Evolutionary conservation across 139 green algal genomes (phyloP).

Genomic region (Closterium sp.): DNA sequence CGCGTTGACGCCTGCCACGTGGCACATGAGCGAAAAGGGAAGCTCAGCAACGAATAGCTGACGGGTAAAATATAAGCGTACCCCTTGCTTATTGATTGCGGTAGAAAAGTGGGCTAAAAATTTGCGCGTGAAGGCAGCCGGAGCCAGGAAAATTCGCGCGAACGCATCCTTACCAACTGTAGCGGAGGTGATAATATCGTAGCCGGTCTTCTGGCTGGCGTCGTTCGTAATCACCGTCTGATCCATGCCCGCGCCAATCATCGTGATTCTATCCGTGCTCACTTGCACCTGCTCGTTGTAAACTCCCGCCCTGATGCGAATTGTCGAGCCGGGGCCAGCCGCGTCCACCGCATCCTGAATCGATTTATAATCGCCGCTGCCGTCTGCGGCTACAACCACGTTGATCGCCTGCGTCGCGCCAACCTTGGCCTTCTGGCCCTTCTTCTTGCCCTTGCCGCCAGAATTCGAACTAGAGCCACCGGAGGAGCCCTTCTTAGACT

Average conservation of each 20-base stretch:
- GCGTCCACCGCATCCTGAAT: neutral
- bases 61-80: no score
- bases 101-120: no score
- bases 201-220: neutral
- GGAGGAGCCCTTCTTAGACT: neutral
- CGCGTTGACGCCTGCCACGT: neutral
- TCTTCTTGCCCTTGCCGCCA: neutral
- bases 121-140: no score
- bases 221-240: neutral
- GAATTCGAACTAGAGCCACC: no score
- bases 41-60: no score
- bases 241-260: neutral
- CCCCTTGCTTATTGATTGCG: no score
- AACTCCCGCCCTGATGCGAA: neutral
- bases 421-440: neutral
- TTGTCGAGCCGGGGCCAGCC: neutral
- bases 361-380: neutral
- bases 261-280: neutral
- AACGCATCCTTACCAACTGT: neutral
- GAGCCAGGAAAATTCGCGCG: no score
- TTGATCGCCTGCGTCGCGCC: neutral
- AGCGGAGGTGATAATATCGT: neutral
- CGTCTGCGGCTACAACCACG: neutral
- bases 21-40: neutral
- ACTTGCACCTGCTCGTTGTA: neutral